A percentile compares a stretch with the other conserved stretches of the same genome.
phyloP scores from a whole-genome alignment of 1,284 basidiomycete species.

The Cutaneotrichosporon sp. region DNA sequence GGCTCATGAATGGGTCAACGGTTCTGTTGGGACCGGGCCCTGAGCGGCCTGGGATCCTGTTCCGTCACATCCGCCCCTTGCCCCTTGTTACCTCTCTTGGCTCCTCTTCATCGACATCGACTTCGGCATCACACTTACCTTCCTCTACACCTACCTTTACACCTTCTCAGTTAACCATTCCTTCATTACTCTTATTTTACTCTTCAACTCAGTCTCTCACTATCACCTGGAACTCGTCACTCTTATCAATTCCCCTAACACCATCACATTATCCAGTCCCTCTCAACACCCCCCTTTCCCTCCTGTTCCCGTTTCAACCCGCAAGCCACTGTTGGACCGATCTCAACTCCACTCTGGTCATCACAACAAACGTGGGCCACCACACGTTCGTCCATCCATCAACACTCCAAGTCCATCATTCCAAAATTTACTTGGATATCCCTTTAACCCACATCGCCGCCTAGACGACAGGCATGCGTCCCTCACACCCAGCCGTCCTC shows the following conservation, averaged over 20 bases:
- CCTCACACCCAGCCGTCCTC: not conserved
- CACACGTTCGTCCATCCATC: not conserved
- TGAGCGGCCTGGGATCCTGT: no score
- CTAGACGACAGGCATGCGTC: constrained; percentile 14
- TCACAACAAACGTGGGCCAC: constrained; percentile 1
- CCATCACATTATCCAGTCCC: not conserved
- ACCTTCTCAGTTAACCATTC: no score
- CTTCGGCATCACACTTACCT: no score
- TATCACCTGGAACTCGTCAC: not conserved
- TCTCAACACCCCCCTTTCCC: not conserved
- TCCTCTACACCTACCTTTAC: no score
- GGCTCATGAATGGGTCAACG: no score
- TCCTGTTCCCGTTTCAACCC: not conserved
- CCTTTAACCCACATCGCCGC: not conserved
- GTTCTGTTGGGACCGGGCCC: no score
- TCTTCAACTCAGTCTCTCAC: not conserved
- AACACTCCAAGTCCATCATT: not conserved
- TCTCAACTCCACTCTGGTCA: not conserved
- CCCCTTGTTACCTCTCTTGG: no score
- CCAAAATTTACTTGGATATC: constrained; percentile 1
- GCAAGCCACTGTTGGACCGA: not conserved
- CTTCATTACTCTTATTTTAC: not conserved
- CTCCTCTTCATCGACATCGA: no score
- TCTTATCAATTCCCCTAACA: not conserved
- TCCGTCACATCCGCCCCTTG: no score